phyloP scores from a whole-genome alignment of 495 filamentous ascomycete genomes.

The Penicillium roqueforti region DNA sequence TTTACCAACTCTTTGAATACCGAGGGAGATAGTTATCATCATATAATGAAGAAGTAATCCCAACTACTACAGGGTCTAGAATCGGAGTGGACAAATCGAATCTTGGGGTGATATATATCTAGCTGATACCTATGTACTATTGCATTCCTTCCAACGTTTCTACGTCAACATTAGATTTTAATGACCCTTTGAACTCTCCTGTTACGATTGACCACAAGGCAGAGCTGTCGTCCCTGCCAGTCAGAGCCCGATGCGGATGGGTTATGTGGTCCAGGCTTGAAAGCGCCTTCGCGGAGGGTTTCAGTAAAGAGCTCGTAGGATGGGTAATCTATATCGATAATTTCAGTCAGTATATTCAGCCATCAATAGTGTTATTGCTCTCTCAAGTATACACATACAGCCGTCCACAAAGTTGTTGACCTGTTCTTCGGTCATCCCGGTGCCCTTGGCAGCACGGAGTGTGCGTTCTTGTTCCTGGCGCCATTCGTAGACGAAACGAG shows the following conservation, averaged over 20 bases:
- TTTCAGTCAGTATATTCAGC: constrained; percentile 3
- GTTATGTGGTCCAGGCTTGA: constrained; percentile 34
- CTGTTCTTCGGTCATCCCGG: constrained; percentile 74
- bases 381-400: constrained; percentile 43
- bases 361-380: neutral
- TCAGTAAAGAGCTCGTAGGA: constrained; percentile 72
- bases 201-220: constrained; percentile 65
- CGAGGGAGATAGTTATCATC: too few species aligned
- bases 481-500: constrained; percentile 81
- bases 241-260: constrained; percentile 22
- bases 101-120: too few species aligned
- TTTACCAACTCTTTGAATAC: too few species aligned
- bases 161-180: constrained; percentile 38
- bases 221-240: constrained; percentile 57
- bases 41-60: too few species aligned
- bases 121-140: too few species aligned
- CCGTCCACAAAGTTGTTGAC: constrained; percentile 63
- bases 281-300: constrained; percentile 58
- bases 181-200: constrained; percentile 57
- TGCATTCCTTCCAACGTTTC: neutral
- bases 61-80: too few species aligned
- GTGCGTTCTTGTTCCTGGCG: constrained; percentile 73
- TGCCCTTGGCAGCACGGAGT: constrained; percentile 59
- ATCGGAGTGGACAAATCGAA: too few species aligned
- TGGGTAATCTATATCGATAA: constrained; percentile 52